Percentiles rank a stretch among this genome's conserved stretches.
Evolutionary conservation across 2,329 filamentous ascomycete species (phyloP).

Genomic region (Botrytis hyacinthi): DNA sequence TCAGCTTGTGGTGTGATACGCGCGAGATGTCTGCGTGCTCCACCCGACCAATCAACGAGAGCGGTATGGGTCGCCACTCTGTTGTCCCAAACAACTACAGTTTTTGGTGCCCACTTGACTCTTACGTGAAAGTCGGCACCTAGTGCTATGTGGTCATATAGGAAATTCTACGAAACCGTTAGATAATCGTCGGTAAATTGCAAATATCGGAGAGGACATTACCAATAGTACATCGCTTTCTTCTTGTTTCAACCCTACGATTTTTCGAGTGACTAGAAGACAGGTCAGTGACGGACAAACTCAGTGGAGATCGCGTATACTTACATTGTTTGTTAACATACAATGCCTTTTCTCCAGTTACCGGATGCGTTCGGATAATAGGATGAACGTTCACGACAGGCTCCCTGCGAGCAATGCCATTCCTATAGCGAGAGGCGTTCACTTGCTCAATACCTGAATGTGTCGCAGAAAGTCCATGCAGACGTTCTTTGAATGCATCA

Average conservation of each 20-base stretch:
- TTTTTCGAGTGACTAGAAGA: slow-evolving; percentile 68
- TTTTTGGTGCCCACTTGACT: slow-evolving; percentile 75
- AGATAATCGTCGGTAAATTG: background rate
- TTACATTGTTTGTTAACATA: slow-evolving; percentile 81
- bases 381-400: slow-evolving; percentile 74
- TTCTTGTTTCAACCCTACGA: slow-evolving; percentile 82
- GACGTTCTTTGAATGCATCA: slow-evolving; percentile 72
- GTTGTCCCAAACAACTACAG: slow-evolving; percentile 86
- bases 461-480: slow-evolving; percentile 77
- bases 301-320: slow-evolving; percentile 33
- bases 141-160: slow-evolving; percentile 71
- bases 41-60: slow-evolving; percentile 77
- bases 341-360: slow-evolving; percentile 79
- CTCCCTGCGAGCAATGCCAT: slow-evolving; percentile 71
- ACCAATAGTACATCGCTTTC: slow-evolving; percentile 71
- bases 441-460: slow-evolving; percentile 84
- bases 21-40: slow-evolving; percentile 74
- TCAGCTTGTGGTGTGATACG: slow-evolving; percentile 83
- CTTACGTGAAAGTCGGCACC: slow-evolving; percentile 71
- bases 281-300: slow-evolving; percentile 17
- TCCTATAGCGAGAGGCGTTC: slow-evolving; percentile 62
- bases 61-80: slow-evolving; percentile 76
- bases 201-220: slow-evolving; percentile 12
- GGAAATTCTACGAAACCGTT: slow-evolving; percentile 70
- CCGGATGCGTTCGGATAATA: slow-evolving; percentile 76